Evolutionary conservation across 2,329 filamentous ascomycete species (phyloP).

Genomic region (Fusarium acutatum): DNA sequence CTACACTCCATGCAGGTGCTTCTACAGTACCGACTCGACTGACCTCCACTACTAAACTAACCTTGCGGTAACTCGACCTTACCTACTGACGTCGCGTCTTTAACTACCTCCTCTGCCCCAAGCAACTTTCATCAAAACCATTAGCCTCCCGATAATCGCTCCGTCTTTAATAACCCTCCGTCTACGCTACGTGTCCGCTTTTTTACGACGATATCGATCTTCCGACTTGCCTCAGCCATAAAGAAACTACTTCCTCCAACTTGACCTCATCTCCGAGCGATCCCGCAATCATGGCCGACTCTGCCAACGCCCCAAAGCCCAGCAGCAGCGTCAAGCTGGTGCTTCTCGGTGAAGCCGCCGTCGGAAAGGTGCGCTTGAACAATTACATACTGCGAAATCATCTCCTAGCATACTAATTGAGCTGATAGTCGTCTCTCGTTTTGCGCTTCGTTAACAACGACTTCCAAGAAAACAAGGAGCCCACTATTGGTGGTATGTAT

Average conservation of each 20-base stretch:
- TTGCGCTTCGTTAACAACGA: constrained; percentile 99
- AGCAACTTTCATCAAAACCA: constrained; percentile 24
- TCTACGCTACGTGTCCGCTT: constrained; percentile 9
- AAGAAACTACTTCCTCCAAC: not conserved
- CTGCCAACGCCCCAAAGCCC: constrained; percentile 79
- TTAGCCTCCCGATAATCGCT: not conserved
- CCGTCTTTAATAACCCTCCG: not conserved
- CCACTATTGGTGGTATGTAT: constrained; percentile 90
- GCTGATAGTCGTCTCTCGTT: constrained; percentile 86
- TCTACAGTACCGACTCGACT: not conserved
- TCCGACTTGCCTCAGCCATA: not conserved
- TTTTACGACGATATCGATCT: not conserved
- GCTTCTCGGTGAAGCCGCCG: constrained; percentile 94
- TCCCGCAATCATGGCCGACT: constrained; percentile 51
- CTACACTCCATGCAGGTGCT: not conserved
- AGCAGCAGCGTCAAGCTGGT: constrained; percentile 99
- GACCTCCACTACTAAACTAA: not conserved
- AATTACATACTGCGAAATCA: not conserved
- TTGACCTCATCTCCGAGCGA: constrained; percentile 27
- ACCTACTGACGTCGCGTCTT: constrained; percentile 31
- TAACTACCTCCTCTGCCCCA: constrained; percentile 26
- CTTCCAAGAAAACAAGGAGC: constrained; percentile 99
- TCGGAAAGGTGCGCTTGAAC: constrained; percentile 83
- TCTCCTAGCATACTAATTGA: constrained; percentile 35
- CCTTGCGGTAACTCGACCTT: constrained; percentile 3